Base-by-base conservation (phyloP, 1,284 basidiomycete species). In the Xerocomus nothofagi region DNA sequence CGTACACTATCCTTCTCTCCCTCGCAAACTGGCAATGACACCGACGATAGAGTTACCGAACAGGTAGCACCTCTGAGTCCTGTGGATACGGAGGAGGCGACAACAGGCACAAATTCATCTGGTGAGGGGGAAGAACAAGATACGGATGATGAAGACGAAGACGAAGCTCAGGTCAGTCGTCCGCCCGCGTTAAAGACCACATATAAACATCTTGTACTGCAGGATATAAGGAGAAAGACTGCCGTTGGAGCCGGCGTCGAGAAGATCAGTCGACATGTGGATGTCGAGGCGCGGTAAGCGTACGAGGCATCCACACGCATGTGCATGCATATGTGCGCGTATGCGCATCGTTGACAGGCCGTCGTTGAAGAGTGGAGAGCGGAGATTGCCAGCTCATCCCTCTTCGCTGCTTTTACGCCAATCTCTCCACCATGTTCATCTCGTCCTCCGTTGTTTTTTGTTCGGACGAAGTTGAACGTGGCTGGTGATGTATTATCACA, bases 171-270 rank as follows among this genome's bases (percentile, higher is more conserved):
- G 69, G 76, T 55, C 67, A 66, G 58, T 62, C 56, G 10, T 48
- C n/a, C 10, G 1, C 6, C 2, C 12, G 0, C 44, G 3, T 34
- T 8, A 12, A n/a, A 5, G n/a, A 31, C 9, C 14, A 18, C 3
- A 4, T 54, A 46, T 39, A 33, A 50, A 57, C 37, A 49, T 30
- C 29, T 29, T 38, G 45, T 23, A 47, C 73, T 50, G 55, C 57
- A 73, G 56, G 60, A 67, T 36, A 43, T 44, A 10, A 29, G 51
- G 23, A 59, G 73, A 44, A 73, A 70, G 53, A 78, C 76, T 24
- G 68, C 73, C 7, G 59, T 79, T 6, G 75, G 82, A 21, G 86
- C 86, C 11, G 83, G 85, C 26, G 79, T 88, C 33, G 86, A 88
- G 72, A 86, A 86, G 70, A 74, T 88, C 57, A 82, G 79, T 61